phyloP scores from a whole-genome alignment of 2,329 filamentous ascomycete genomes.

The Curvularia sp. region DNA sequence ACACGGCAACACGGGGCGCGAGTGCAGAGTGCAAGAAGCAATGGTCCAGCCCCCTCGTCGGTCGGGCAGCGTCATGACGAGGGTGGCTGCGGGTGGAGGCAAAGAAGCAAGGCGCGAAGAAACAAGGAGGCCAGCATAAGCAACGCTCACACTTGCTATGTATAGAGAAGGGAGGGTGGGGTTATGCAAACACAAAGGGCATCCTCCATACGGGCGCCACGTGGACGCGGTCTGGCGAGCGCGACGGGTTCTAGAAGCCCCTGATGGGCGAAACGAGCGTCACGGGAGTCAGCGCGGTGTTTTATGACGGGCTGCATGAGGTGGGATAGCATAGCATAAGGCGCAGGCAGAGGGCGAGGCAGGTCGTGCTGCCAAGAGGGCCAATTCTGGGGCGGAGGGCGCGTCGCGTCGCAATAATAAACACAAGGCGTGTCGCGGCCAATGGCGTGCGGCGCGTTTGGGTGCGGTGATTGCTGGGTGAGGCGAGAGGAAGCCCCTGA shows the following conservation, averaged over 20 bases:
- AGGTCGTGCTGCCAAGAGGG: not conserved
- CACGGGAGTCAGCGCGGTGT: not conserved
- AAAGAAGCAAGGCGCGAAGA: not conserved
- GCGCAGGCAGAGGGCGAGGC: not conserved
- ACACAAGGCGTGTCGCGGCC: not conserved
- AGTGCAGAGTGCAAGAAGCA: not conserved
- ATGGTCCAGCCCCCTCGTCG: not conserved
- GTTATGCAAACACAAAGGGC: not conserved
- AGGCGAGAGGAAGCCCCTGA: not conserved
- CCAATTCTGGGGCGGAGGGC: not conserved
- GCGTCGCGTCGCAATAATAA: not conserved
- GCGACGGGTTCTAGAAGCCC: not conserved
- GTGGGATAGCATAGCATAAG: not conserved
- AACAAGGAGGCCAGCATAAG: not conserved
- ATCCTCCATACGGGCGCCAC: not conserved
- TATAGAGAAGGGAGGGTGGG: not conserved
- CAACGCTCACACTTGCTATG: conserved; percentile 3
- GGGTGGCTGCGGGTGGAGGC: not conserved
- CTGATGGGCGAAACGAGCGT: not conserved
- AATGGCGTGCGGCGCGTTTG: not conserved
- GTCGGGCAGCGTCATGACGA: not conserved
- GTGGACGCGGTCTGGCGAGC: not conserved
- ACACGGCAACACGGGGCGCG: not conserved
- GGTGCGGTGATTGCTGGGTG: no score
- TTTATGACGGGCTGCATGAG: not conserved